A percentile compares a stretch with the other conserved stretches of the same genome.
These are phyloP conservation scores for Annona cherimola DNA, from an alignment of 164 flowering plant species.

Conservation along the genomic window DNA sequence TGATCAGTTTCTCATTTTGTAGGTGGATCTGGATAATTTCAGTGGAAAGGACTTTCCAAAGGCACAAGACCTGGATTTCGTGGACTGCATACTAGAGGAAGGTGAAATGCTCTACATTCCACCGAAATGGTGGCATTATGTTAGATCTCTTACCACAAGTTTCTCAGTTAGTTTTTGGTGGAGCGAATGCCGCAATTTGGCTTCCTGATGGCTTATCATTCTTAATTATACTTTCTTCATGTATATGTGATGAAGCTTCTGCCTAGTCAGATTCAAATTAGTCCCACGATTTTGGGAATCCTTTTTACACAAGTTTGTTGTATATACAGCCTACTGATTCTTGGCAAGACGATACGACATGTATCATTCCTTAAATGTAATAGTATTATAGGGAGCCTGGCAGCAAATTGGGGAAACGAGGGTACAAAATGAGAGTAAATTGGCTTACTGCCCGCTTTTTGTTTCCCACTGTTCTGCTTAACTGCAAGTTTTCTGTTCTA, in stretches of 20 bases:
- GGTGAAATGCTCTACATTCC: slow-evolving; percentile 98
- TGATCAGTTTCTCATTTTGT: slow-evolving; percentile 12
- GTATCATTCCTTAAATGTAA: no score
- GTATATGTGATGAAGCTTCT: neutral
- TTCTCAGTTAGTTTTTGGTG: slow-evolving; percentile 97
- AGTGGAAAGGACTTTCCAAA: slow-evolving; percentile 51
- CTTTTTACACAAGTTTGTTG: neutral
- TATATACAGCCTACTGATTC: neutral
- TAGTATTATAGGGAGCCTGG: no score
- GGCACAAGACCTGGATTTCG: slow-evolving; percentile 55
- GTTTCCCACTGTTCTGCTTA: no score
- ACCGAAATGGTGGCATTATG: slow-evolving; percentile 99
- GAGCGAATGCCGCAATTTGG: slow-evolving; percentile 32
- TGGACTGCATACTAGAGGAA: slow-evolving; percentile 89
- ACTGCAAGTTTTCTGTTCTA: no score
- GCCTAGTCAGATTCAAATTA: neutral
- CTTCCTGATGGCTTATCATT: slow-evolving; percentile 11
- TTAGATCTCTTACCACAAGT: slow-evolving; percentile 76
- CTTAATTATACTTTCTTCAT: neutral
- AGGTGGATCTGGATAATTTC: slow-evolving; percentile 89
- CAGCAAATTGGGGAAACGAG: no score
- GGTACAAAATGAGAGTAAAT: no score
- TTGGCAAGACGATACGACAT: neutral
- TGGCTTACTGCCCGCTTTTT: no score
- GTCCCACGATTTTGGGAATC: neutral